Evolutionary conservation across 306 rosid species (phyloP), one percentile per base, ranked within the genome.

Genomic region (Acacia crassicarpa): DNA sequence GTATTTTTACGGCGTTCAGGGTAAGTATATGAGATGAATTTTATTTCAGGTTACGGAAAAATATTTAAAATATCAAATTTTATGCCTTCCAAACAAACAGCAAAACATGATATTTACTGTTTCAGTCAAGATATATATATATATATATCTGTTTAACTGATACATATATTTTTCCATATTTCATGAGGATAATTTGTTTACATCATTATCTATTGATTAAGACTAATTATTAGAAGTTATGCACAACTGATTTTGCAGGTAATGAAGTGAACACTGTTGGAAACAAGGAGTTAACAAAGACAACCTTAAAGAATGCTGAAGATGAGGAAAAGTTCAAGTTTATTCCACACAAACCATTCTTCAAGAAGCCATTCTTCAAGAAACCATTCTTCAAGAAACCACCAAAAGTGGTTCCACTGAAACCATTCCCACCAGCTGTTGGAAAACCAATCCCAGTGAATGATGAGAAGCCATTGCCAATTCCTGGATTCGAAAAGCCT

Each of bases 261-360:
- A 78, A 56, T 30, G 84, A 70, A 61, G 46, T 49, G 72, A 81
- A 69, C 53, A 77, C 27, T 0, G 56, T 76, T 23, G 77, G 61
- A n/a, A 82, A 61, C 6, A 72, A 53, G 38, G 86, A 75, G 16
- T 14, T 44, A 46, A 48, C 74, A 75, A 83, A 79, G 56, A 32
- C 77, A 46, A 59, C 40, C 5, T 77, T 25, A 22, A 67, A 74
- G 49, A 78, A 51, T n/a, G 75, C 66, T 11, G 66, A 84, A 30
- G 88, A 79, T 66, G 90, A 87, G 10, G 86, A 56, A 56, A 87
- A 87, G 32, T 87, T 87, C 82, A 81, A 81, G 41, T 78, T 78
- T 70, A 62, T 78, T 17, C 73, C 73, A 32, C 74, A 65, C 0
- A 78, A 77, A 4, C 85, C 85, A 17, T 19, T 58, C 22, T 38